Base-by-base conservation (phyloP, 2,329 filamentous ascomycete species). In the Anisogramma anomala region DNA sequence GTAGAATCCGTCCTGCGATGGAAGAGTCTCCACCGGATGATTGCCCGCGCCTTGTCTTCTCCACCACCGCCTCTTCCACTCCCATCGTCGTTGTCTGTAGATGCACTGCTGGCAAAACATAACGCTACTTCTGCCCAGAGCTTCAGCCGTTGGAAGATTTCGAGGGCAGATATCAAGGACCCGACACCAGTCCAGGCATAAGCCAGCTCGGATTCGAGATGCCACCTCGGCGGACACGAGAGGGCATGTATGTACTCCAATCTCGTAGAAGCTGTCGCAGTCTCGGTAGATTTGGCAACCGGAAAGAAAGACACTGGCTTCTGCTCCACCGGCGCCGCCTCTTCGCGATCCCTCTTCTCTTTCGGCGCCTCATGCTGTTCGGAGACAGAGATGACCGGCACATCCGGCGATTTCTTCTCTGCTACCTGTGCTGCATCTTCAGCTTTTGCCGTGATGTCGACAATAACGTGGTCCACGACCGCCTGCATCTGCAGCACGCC, bases 61-160 rank as follows among this genome's bases (percentile, higher is more conserved):
- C 71, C 73, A 5, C 71, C 71, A 17, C 63, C 65, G 1, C 73
- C 72, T 4, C 72, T 63, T 2, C 62, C 76, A 38, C 62, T 65
- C 43, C 68, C 65, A 38, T 77, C 73, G 4, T 79, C 71, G n/a
- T 80, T 73, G 0, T 80, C 84, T 0, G 77, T 69, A 38, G 62
- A 66, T 15, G 64, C 74, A 33, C 58, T 68, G 56, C 63, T 70
- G 10, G 86, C 88, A 53, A 86, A 81, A 58, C 91, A 98, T 2
- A 98, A 69, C 0, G 91, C 89, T 4, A 88, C 86, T 62, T 98
- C 91, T 1, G 91, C 84, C 87, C 91, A 96, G 59, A 96, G 80
- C 42, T 87, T 79, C 14, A 98, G 66, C 3, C 91, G 75, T 62
- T 94, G 88, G 62, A 96, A 98, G 46, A 98, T 96, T 46, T 95